Percentiles rank a stretch among this genome's conserved stretches.
These are phyloP conservation scores for Amanita pallidorosea DNA, from an alignment of 768 basidiomycete genomes.

Conservation along the genomic window DNA sequence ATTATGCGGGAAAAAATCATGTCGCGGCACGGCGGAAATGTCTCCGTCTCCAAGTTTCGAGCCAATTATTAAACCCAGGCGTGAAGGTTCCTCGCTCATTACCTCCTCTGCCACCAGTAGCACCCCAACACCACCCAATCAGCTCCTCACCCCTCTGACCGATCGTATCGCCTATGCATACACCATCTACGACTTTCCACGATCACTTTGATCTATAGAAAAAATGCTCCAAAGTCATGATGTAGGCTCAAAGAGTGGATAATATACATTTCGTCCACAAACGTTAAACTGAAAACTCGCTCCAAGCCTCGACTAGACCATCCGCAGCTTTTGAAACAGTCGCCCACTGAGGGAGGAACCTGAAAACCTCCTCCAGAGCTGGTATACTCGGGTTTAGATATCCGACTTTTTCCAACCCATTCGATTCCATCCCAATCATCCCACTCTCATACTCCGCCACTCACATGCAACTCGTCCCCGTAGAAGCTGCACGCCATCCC, in stretches of 20 bases:
- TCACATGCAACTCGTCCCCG: slow-evolving; percentile 46
- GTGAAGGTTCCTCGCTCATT: too few species aligned
- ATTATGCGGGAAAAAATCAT: background rate
- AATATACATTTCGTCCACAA: background rate
- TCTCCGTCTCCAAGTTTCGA: too few species aligned
- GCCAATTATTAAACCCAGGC: too few species aligned
- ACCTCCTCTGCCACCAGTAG: too few species aligned
- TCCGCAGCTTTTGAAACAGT: slow-evolving; percentile 44
- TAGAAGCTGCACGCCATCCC: background rate
- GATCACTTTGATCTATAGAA: too few species aligned
- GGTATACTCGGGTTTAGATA: slow-evolving; percentile 36
- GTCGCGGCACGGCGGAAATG: too few species aligned
- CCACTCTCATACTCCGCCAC: slow-evolving; percentile 59
- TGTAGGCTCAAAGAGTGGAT: too few species aligned
- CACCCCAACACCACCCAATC: too few species aligned
- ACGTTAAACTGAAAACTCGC: slow-evolving; percentile 18
- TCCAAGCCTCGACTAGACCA: slow-evolving; percentile 49
- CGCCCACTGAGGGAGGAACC: slow-evolving; percentile 60
- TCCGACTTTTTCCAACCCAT: slow-evolving; percentile 15
- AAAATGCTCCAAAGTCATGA: too few species aligned
- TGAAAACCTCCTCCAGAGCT: slow-evolving; percentile 55
- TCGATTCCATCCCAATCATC: slow-evolving; percentile 29
- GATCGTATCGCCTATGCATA: too few species aligned
- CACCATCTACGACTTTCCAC: too few species aligned
- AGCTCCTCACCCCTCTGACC: too few species aligned